phyloP scores from a whole-genome alignment of 306 rosid species.

The Ceratonia siliqua region DNA sequence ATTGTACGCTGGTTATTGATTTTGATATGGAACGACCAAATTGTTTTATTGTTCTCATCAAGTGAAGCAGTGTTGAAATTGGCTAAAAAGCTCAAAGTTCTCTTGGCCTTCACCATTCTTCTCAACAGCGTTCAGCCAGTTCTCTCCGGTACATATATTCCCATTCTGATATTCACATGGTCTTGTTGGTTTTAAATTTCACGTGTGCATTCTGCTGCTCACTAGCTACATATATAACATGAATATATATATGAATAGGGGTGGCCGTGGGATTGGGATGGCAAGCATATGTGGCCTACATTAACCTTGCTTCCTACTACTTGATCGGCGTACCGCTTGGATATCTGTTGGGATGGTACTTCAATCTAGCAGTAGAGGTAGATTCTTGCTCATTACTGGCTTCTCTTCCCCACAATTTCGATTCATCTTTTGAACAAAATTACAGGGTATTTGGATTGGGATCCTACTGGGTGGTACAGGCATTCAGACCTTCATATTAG shows the following conservation, averaged over 20 bases:
- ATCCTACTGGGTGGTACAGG: conserved; percentile 54
- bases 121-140: conserved; percentile 48
- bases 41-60: conserved; percentile 35
- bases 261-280: conserved; percentile 49
- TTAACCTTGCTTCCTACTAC: conserved; percentile 41
- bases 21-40: conserved; percentile 19
- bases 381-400: background rate
- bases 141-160: conserved; percentile 34
- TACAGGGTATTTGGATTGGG: conserved; percentile 54
- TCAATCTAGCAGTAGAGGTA: conserved; percentile 9
- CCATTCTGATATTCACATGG: background rate
- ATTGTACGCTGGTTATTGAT: conserved; percentile 33
- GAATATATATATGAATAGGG: too few relatives aligned
- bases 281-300: conserved; percentile 36
- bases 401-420: too few relatives aligned
- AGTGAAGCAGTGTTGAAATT: conserved; percentile 21
- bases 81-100: conserved; percentile 12
- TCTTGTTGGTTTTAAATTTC: too few relatives aligned
- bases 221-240: too few relatives aligned
- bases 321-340: conserved; percentile 28
- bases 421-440: too few relatives aligned
- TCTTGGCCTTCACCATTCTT: conserved; percentile 42
- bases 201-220: too few relatives aligned
- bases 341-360: conserved; percentile 13
- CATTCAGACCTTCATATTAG: conserved; percentile 41